A percentile compares a stretch with the other conserved stretches of the same genome.
These are phyloP conservation scores for Rhizophora mangle DNA, from an alignment of 345 rosid species.

Conservation along the genomic window DNA sequence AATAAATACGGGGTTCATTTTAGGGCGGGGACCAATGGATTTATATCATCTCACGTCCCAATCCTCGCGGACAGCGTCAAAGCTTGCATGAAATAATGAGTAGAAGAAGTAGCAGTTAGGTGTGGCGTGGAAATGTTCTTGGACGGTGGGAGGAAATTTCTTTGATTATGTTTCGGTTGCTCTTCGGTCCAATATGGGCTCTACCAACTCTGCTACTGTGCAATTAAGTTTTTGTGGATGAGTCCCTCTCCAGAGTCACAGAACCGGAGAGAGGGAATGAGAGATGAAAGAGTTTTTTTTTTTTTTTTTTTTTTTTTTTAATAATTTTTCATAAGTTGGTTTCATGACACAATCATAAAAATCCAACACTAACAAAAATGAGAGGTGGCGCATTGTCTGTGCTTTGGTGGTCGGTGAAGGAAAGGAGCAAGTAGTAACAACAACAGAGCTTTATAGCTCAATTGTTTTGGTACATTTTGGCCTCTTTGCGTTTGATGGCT, in stretches of 20 bases:
- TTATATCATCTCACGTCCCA: not conserved
- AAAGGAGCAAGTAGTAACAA: too few species aligned
- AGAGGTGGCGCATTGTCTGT: too few species aligned
- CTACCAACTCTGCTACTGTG: not conserved
- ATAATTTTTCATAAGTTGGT: too few species aligned
- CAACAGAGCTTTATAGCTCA: too few species aligned
- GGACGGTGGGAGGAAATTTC: not conserved
- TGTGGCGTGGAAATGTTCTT: not conserved
- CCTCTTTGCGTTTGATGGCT: too few species aligned
- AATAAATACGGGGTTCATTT: not conserved
- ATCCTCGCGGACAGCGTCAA: not conserved
- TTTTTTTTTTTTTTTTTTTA: too few species aligned
- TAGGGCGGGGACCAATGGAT: too few species aligned
- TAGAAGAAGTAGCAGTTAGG: too few species aligned
- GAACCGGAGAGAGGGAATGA: constrained; percentile 1
- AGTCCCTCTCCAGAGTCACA: not conserved
- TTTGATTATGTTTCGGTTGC: not conserved
- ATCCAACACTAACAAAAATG: not conserved
- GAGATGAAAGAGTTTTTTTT: too few species aligned
- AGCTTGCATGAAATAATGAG: not conserved
- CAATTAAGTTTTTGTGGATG: not conserved
- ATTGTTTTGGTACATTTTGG: too few species aligned
- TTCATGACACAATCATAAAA: not conserved
- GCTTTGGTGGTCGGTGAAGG: too few species aligned
- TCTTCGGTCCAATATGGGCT: not conserved